These are phyloP conservation scores for Mortierella sp. DNA, from an alignment of 371 early-diverging fungal genomes.

Conservation along the genomic window DNA sequence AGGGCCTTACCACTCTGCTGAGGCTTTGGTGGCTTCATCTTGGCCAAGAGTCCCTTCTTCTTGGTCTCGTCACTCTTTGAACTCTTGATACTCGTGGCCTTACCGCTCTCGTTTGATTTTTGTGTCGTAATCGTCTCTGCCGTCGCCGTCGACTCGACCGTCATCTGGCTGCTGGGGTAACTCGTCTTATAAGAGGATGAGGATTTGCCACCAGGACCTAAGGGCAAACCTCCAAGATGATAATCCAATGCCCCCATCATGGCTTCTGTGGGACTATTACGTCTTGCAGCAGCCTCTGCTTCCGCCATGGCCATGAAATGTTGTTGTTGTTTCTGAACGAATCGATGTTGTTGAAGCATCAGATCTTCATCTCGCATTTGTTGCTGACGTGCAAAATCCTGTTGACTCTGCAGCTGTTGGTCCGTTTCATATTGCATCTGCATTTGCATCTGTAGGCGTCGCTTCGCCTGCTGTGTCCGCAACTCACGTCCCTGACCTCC, in stretches of 20 bases:
- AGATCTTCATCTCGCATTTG: slow-evolving; percentile 20
- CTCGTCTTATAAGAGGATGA: neutral
- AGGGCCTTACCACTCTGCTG: slow-evolving; percentile 41
- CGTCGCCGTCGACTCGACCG: slow-evolving; percentile 3
- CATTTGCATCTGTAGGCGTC: slow-evolving; percentile 47
- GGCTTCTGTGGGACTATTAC: neutral
- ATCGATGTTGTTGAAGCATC: slow-evolving; percentile 26
- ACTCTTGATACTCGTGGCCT: slow-evolving; percentile 32
- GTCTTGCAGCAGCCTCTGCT: neutral
- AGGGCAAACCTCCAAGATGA: slow-evolving; percentile 10
- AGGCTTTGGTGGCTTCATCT: slow-evolving; percentile 52
- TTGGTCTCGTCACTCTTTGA: slow-evolving; percentile 28
- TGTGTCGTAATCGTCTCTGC: slow-evolving; percentile 19
- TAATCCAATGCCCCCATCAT: slow-evolving; percentile 15
- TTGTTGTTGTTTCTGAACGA: slow-evolving; percentile 8
- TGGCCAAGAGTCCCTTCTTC: slow-evolving; percentile 31
- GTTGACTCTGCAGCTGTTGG: slow-evolving; percentile 18
- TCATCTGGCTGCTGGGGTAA: slow-evolving; percentile 13
- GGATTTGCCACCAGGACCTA: slow-evolving; percentile 3
- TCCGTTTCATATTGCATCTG: slow-evolving; percentile 22
- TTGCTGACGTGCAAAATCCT: slow-evolving; percentile 3
- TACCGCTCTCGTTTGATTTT: slow-evolving; percentile 23
- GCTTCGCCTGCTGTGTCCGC: slow-evolving; percentile 25
- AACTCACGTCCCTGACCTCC: slow-evolving; percentile 6
- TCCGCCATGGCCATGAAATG: neutral